Evolutionary conservation across 1,139 yeast species (phyloP).

Genomic region (Yamadazyma buinensis): DNA sequence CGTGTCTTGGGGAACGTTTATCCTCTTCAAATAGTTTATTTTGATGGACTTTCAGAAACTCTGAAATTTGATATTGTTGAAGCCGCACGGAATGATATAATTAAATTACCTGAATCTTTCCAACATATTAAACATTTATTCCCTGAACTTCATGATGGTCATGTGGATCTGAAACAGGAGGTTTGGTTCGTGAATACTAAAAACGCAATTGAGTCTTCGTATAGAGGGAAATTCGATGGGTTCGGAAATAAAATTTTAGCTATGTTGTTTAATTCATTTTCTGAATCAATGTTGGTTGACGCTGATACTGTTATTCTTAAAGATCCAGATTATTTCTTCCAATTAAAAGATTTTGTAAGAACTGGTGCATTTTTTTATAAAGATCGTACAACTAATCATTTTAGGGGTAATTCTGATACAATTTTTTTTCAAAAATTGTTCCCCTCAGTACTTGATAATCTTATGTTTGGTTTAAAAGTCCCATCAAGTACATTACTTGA

Average conservation of each 20-base stretch:
- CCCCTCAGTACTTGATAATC: constrained; percentile 27
- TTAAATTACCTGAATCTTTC: constrained; percentile 24
- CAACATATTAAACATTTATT: constrained; percentile 18
- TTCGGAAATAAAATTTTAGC: constrained; percentile 32
- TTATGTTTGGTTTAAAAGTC: constrained; percentile 30
- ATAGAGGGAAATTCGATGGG: constrained; percentile 21
- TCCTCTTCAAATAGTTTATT: constrained; percentile 55
- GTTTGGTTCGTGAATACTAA: constrained; percentile 34
- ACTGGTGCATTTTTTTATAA: constrained; percentile 31
- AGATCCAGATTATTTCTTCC: constrained; percentile 27
- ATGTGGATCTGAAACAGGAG: constrained; percentile 23
- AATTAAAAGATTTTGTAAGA: constrained; percentile 20
- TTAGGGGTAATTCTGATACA: constrained; percentile 23
- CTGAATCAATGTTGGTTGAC: constrained; percentile 30
- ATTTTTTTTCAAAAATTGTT: constrained; percentile 23
- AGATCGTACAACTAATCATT: constrained; percentile 29
- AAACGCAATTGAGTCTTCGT: constrained; percentile 22
- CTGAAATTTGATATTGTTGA: constrained; percentile 22
- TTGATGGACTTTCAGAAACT: constrained; percentile 23
- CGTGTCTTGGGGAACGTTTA: constrained; percentile 42
- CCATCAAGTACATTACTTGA: constrained; percentile 20
- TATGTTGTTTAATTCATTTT: constrained; percentile 31
- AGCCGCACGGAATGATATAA: constrained; percentile 26
- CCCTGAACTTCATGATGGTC: constrained; percentile 22
- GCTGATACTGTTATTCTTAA: constrained; percentile 32